Percentiles rank a stretch among this genome's conserved stretches.
phyloP scores from a whole-genome alignment of 352 stramenopile genomes.

The Thraustotheca clavata region DNA sequence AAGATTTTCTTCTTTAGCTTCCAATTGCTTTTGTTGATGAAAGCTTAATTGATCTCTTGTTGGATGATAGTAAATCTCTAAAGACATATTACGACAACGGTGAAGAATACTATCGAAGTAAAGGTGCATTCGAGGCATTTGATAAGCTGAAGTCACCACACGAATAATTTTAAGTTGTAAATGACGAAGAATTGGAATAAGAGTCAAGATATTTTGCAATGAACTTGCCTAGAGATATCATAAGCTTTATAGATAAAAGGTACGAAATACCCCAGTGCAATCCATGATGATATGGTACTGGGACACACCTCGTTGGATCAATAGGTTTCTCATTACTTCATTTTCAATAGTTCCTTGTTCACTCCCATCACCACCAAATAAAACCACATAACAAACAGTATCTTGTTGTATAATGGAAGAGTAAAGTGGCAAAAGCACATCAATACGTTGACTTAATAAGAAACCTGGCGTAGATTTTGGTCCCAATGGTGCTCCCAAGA shows the following conservation, averaged over 20 bases:
- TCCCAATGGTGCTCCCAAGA: constrained; percentile 34
- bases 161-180: constrained; percentile 30
- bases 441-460: constrained; percentile 31
- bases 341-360: constrained; percentile 36
- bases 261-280: constrained; percentile 38
- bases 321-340: constrained; percentile 42
- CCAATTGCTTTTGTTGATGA: constrained; percentile 18
- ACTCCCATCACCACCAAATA: constrained; percentile 33
- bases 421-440: constrained; percentile 41
- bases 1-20: constrained; percentile 12
- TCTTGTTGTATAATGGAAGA: constrained; percentile 39
- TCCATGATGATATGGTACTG: constrained; percentile 64
- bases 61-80: constrained; percentile 28
- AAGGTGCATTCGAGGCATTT: constrained; percentile 26
- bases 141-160: constrained; percentile 33
- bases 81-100: constrained; percentile 22
- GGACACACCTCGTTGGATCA: constrained; percentile 43
- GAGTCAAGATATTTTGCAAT: constrained; percentile 32
- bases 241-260: neutral
- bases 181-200: constrained; percentile 28
- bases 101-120: constrained; percentile 30
- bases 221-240: constrained; percentile 26
- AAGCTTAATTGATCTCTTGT: constrained; percentile 24
- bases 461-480: constrained; percentile 27
- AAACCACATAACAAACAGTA: constrained; percentile 37